Evolutionary conservation across 768 basidiomycete species (phyloP), one percentile per base, ranked within the genome.

Genomic region (Leccinellum luteum): DNA sequence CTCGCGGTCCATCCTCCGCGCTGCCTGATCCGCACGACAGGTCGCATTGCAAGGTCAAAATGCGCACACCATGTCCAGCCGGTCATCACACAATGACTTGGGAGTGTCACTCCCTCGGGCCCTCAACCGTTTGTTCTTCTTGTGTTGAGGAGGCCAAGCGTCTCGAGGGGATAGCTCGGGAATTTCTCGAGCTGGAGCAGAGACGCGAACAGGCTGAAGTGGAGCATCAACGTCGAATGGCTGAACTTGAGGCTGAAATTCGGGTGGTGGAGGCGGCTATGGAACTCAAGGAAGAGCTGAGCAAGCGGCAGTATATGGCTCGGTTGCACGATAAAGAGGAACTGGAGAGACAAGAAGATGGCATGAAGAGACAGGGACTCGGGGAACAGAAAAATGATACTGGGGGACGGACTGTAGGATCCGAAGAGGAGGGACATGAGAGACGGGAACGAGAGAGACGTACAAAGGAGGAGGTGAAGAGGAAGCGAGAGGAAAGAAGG

Each of bases 141-240:
- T 86, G 85, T 64, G 75, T 78, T 4, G 64, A 74, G 14, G 78
- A 75, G 34, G 65, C 57, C 0, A 74, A 71, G 55, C 56, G 65
- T 2, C 76, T 74, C 0, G 77, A 79, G 52, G 65, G 73, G 57
- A 75, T 76, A 56, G 70, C 66, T 21, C 59, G 74, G 51, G 57
- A 72, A 35, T 77, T 76, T 15, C 73, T 76, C 31, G 69, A 68
- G 21, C 64, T 65, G 27, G 73, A 81, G 66, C 57, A 69, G 63
- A 70, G 74, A 53, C 76, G 76, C 1, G 81, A 85, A 3, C 73
- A 65, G 8, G 79, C 80, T 25, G 73, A 78, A 56, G 62, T 56
- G 10, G 74, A 69, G 23, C 80, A 85, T 64, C 67, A 72, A 2
- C 64, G 58, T 30, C 63, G 64, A 28, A 65, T 85, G 57, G 77